A percentile compares a stretch with the other conserved stretches of the same genome.
These are phyloP conservation scores for Croton setiger DNA, from an alignment of 441 rosid species.

Conservation along the genomic window DNA sequence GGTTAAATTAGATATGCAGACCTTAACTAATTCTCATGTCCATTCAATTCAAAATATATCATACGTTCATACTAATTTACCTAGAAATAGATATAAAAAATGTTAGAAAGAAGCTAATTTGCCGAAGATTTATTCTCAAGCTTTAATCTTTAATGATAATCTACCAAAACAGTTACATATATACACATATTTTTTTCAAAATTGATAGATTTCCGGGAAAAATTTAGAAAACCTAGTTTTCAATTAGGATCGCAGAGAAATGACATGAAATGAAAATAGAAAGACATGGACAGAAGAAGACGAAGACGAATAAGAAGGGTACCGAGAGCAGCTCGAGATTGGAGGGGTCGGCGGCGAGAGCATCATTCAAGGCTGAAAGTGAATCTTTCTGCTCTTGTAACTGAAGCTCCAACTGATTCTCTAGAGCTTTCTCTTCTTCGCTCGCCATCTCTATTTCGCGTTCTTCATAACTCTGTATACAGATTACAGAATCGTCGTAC, in stretches of 20 bases:
- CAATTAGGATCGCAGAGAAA: constrained; percentile 14
- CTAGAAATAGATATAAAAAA: background rate
- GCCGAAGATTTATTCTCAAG: background rate
- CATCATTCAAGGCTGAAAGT: constrained; percentile 61
- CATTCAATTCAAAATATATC: background rate
- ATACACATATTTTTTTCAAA: background rate
- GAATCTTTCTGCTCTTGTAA: constrained; percentile 74
- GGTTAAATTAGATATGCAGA: background rate
- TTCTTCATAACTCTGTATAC: background rate
- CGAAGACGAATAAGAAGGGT: constrained; percentile 5
- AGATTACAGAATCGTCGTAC: too few species aligned
- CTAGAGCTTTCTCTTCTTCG: constrained; percentile 74
- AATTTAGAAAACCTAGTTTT: background rate
- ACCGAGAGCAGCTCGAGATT: constrained; percentile 75
- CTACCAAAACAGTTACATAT: background rate
- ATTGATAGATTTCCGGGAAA: background rate
- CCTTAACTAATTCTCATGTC: background rate
- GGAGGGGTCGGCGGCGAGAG: constrained; percentile 60
- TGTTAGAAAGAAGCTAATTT: background rate
- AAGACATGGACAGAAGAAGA: background rate
- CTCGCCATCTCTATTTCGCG: constrained; percentile 39
- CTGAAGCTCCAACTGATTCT: constrained; percentile 72
- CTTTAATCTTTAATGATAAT: background rate
- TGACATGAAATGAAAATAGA: background rate
- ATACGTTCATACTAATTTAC: background rate